Conservation (phyloP, 2,329 filamentous ascomycete species). For the Plenodomus biglobosus region DNA sequence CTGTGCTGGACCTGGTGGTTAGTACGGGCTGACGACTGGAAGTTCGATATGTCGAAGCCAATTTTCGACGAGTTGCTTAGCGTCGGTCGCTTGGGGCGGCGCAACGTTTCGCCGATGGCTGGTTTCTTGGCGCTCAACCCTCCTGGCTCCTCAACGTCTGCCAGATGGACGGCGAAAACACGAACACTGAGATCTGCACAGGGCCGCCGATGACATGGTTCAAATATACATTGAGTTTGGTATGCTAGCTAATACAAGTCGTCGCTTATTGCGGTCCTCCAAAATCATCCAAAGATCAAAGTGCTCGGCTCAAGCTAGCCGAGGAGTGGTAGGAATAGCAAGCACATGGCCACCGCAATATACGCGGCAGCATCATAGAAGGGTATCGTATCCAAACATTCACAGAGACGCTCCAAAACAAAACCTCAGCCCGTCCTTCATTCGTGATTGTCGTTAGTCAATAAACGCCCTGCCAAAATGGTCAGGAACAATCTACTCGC, state of each 20-base stretch:
- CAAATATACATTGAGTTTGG: background rate
- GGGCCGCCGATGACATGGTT: too few species aligned
- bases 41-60: constrained; percentile 11
- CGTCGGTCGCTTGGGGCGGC: constrained; percentile 18
- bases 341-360: constrained; percentile 1
- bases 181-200: background rate
- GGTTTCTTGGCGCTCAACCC: constrained; percentile 8
- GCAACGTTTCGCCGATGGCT: constrained; percentile 20
- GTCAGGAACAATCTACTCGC: constrained; percentile 29
- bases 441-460: constrained; percentile 13
- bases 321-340: background rate
- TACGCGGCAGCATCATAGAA: constrained; percentile 10
- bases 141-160: too few species aligned
- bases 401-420: constrained; percentile 1
- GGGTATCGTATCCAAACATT: constrained; percentile 22
- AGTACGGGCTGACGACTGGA: constrained; percentile 31
- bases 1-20: constrained; percentile 39
- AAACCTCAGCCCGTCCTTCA: background rate
- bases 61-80: constrained; percentile 18
- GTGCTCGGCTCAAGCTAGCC: background rate
- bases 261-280: background rate
- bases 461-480: constrained; percentile 13
- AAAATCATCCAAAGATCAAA: background rate
- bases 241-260: background rate
- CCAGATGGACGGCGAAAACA: background rate